Evolutionary conservation across 331 rosid species (phyloP).

Genomic region (Acacia pycnantha): DNA sequence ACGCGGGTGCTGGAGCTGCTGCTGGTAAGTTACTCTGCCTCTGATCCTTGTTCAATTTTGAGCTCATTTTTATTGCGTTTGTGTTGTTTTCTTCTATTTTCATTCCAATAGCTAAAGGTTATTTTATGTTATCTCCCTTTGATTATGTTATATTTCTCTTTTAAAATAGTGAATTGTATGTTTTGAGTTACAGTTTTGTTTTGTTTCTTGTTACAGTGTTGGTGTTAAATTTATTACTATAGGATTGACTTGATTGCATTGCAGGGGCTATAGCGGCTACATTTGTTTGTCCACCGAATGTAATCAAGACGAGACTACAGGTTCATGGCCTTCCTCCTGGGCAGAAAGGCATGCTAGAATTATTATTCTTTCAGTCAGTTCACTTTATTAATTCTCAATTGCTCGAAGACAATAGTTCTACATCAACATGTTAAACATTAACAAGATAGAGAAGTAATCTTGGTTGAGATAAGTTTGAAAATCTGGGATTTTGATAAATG

Average conservation of each 20-base stretch:
- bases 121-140: background rate
- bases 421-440: constrained; percentile 12
- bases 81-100: background rate
- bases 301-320: constrained; percentile 95
- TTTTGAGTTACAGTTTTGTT: background rate
- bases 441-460: background rate
- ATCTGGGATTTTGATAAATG: background rate
- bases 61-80: constrained; percentile 16
- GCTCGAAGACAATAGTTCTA: background rate
- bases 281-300: constrained; percentile 91
- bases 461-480: background rate
- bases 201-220: background rate
- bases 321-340: too few species aligned
- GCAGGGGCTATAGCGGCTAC: constrained; percentile 94
- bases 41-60: too few species aligned
- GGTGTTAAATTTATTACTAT: background rate
- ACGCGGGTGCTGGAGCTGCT: constrained; percentile 87
- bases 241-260: constrained; percentile 23
- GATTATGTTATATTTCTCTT: background rate
- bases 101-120: background rate
- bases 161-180: background rate
- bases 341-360: constrained; percentile 57
- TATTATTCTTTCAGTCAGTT: constrained; percentile 3
- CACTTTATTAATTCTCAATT: constrained; percentile 4
- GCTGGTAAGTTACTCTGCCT: constrained; percentile 61